Base-by-base conservation (phyloP, 805 yeast genomes). In the Grigorovia yakushimaensis region DNA sequence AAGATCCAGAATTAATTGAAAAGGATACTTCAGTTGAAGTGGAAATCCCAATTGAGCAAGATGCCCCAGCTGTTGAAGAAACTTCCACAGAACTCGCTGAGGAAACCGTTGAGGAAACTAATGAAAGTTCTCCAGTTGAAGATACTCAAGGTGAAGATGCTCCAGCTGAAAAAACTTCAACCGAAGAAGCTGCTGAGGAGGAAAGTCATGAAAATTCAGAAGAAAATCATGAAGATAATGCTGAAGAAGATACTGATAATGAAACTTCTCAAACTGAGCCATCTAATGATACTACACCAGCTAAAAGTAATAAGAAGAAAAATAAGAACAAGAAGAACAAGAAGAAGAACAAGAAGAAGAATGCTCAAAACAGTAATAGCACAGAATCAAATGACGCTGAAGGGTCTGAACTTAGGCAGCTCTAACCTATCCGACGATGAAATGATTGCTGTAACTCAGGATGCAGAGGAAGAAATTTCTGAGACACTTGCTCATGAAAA, bases 191-290 rank as follows among this genome's bases (percentile, higher is more conserved):
- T 7, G 24, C 23, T 13, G 11, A 36, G 15, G 41, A 20, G 15
- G 33, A 41, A 41, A 35, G 42, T 36, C 11, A 36, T 8, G 47
- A 39, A n/a, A 45, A 48, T 22, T 38, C 22, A 33, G 48, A 35
- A 23, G 46, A 39, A 39, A 39, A 37, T 44, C 46, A 44, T 39
- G 44, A 44, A 22, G 48, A 44, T 17, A 43, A 39, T 7, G 39
- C 30, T 18, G 45, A 33, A 19, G 47, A 48, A 38, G 45, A 35
- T 18, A n/a, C 38, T 15, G 38, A 15, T 11, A 21, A 41, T 5
- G 38, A 43, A 44, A 36, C 22, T 22, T 20, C 44, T 4, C 20
- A 37, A 27, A 23, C 9, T 35, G 81, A 78, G 53, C 82, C 79
- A 59, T 82, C 84, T 35, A 38, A 45, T n/a, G 47, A 47, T 19